Evolutionary conservation across 2,329 filamentous ascomycete species (phyloP).

Genomic region (Ceratocystis lukuohia): DNA sequence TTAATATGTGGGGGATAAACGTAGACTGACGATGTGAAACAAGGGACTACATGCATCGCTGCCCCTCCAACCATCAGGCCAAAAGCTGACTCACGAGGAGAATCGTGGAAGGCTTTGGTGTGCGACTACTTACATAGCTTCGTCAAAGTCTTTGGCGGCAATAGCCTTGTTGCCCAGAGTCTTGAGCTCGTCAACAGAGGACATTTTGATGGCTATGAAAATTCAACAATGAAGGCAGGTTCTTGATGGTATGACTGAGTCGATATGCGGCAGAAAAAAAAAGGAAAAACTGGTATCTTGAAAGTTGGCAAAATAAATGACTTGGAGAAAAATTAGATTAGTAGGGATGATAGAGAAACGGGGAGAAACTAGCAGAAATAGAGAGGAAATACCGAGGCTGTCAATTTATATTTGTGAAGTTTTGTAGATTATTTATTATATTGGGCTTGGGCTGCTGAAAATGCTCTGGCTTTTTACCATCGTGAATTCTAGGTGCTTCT

Average conservation of each 20-base stretch:
- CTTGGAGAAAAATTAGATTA: neutral
- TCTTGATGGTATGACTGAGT: neutral
- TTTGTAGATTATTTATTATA: neutral
- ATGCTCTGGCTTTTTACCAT: constrained; percentile 8
- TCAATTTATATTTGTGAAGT: constrained; percentile 15
- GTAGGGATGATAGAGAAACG: neutral
- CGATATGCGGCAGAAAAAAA: neutral
- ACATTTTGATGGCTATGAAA: constrained; percentile 30
- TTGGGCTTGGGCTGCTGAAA: neutral
- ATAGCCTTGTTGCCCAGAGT: constrained; percentile 98
- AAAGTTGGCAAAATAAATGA: constrained; percentile 6
- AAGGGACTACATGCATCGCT: neutral
- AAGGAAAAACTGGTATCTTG: constrained; percentile 7
- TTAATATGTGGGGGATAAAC: neutral
- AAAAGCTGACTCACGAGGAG: neutral
- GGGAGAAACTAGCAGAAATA: neutral
- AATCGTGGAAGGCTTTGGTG: neutral
- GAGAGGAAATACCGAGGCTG: neutral
- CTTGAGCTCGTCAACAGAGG: constrained; percentile 69
- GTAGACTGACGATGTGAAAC: neutral
- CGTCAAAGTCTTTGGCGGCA: constrained; percentile 88
- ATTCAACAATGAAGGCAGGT: neutral
- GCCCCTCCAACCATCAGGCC: too few relatives aligned
- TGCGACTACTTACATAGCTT: constrained; percentile 66
- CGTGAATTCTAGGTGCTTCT: constrained; percentile 20